These are phyloP conservation scores for Hippophae gyantsensis DNA, from an alignment of 306 rosid genomes.

Conservation along the genomic window DNA sequence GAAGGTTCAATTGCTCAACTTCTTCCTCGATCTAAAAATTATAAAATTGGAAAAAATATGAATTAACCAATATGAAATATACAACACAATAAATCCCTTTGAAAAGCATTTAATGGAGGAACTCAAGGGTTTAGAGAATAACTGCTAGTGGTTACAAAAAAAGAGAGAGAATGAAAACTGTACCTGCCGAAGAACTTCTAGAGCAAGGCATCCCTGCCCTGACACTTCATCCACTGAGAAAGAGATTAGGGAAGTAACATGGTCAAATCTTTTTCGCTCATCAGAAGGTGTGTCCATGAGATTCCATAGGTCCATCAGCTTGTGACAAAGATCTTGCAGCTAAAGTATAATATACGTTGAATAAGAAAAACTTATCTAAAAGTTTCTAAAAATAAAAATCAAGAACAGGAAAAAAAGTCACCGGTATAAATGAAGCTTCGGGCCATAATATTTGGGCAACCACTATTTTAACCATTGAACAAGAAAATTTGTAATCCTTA, in stretches of 20 bases:
- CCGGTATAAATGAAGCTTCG: neutral
- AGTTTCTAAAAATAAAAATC: neutral
- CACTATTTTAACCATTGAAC: neutral
- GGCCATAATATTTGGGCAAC: neutral
- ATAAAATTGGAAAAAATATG: constrained; percentile 6
- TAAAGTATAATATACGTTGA: constrained; percentile 21
- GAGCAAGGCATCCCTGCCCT: constrained; percentile 56
- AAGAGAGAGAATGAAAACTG: neutral
- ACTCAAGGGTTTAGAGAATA: neutral
- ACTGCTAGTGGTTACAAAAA: no score
- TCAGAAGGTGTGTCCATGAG: constrained; percentile 65
- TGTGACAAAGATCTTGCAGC: constrained; percentile 56
- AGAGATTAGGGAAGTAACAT: constrained; percentile 46
- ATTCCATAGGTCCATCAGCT: constrained; percentile 59
- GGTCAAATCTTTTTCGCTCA: constrained; percentile 53
- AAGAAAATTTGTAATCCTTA: no score
- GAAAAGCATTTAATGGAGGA: constrained; percentile 10
- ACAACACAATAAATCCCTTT: neutral
- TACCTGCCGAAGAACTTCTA: constrained; percentile 67
- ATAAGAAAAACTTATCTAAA: neutral
- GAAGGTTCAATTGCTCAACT: constrained; percentile 57
- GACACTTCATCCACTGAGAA: constrained; percentile 60
- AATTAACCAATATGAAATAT: constrained; percentile 7
- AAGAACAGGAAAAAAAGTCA: neutral
- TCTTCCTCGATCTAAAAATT: constrained; percentile 47